Evolutionary conservation across 306 rosid species (phyloP).

Genomic region (Quercus dentata): DNA sequence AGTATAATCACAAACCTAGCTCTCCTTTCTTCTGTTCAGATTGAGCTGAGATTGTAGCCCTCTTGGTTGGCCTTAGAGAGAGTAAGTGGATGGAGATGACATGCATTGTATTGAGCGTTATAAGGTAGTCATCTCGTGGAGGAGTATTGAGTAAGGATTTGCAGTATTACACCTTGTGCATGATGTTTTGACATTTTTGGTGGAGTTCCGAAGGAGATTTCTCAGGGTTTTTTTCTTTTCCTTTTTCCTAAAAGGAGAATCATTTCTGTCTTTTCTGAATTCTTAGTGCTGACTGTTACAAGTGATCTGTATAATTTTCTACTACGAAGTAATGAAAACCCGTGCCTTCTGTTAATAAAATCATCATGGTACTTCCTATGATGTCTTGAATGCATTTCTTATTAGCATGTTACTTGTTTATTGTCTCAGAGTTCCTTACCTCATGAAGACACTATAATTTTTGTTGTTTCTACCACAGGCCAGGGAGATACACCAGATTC

Average conservation of each 20-base stretch:
- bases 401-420: conserved; percentile 10
- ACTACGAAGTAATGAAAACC: background rate
- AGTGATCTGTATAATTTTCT: background rate
- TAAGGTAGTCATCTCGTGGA: background rate
- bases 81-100: background rate
- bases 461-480: conserved; percentile 95
- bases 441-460: conserved; percentile 59
- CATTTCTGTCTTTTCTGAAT: background rate
- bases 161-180: background rate
- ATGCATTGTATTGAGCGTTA: background rate
- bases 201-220: background rate
- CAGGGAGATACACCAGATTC: conserved; percentile 94
- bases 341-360: background rate
- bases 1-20: too few relatives aligned
- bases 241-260: too few relatives aligned
- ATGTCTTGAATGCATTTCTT: background rate
- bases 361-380: background rate
- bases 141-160: background rate
- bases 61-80: too few relatives aligned
- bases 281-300: background rate
- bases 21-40: too few relatives aligned
- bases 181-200: background rate
- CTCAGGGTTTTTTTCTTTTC: background rate
- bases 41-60: too few relatives aligned
- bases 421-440: conserved; percentile 52